Evolutionary conservation across 805 yeast species (phyloP).

Genomic region (Candida pseudoglaebosa): DNA sequence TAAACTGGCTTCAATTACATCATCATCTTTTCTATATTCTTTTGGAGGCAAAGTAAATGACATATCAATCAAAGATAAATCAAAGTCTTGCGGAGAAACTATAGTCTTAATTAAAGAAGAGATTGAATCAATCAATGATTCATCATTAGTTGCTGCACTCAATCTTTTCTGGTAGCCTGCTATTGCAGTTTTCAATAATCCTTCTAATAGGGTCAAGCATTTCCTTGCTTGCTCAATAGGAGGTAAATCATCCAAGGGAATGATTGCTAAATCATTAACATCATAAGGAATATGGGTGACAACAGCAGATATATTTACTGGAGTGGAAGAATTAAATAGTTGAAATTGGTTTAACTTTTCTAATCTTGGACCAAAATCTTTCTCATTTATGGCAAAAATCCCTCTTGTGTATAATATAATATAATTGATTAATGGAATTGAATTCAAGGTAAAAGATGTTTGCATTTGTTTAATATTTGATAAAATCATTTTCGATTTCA

Average conservation of each 20-base stretch:
- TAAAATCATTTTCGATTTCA: slow-evolving; percentile 40
- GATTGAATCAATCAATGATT: slow-evolving; percentile 2
- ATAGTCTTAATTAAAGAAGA: slow-evolving; percentile 3
- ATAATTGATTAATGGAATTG: slow-evolving; percentile 32
- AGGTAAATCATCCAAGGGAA: slow-evolving; percentile 31
- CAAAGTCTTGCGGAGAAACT: slow-evolving; percentile 17
- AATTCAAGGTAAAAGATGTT: slow-evolving; percentile 3
- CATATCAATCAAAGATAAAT: slow-evolving; percentile 18
- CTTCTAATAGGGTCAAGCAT: slow-evolving; percentile 26
- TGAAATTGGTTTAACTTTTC: slow-evolving; percentile 26
- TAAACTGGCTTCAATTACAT: slow-evolving; percentile 23
- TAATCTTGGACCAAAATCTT: slow-evolving; percentile 24
- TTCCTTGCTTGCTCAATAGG: slow-evolving; percentile 16
- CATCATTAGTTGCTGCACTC: slow-evolving; percentile 3
- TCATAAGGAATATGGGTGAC: slow-evolving; percentile 42
- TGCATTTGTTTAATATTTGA: slow-evolving; percentile 22
- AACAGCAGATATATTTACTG: slow-evolving; percentile 21
- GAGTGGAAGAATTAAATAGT: slow-evolving; percentile 18
- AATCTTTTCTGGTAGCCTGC: slow-evolving; percentile 36
- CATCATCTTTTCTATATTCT: slow-evolving; percentile 12
- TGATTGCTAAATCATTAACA: slow-evolving; percentile 30
- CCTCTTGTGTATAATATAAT: slow-evolving; percentile 27
- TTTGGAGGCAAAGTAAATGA: slow-evolving; percentile 15
- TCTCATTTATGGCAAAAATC: slow-evolving; percentile 36
- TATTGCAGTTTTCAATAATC: slow-evolving; percentile 23